Base-by-base conservation (phyloP, 495 filamentous ascomycete species). In the Hypomontagnella submonticulosa region DNA sequence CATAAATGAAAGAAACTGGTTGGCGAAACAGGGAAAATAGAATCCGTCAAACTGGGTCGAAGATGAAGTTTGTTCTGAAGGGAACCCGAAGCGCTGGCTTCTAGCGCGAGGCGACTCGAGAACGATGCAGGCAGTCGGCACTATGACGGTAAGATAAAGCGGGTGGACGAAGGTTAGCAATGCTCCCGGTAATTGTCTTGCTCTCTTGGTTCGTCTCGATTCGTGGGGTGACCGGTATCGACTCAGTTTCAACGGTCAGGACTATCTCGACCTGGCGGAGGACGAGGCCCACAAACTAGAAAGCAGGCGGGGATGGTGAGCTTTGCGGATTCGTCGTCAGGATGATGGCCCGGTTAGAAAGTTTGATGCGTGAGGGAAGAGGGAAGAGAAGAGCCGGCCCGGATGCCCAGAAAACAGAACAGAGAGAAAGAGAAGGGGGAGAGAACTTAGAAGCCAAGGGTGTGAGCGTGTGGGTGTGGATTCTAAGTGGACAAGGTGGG, bases 31-130 rank as follows among this genome's bases (percentile, higher is more conserved):
- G 37, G 34, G 50, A 44, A 44, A 55, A 40, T 52, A 54, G 42
- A 63, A 46, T 59, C 66, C 66, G 66, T 63, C 55, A 56, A 69
- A 63, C 44, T 63, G 66, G 66, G 66, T 63, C 66, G 55, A 49
- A 41, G 49, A 15, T 20, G 50, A 69, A 69, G 60, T 63, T 69
- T 69, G 59, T 60, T 67, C 47, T 33, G 41, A 37, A 49, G 46
- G 30, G 55, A 64, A 63, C 66, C 66, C 66, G 60, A 63, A 57
- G 36, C 49, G 23, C 60, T 69, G 66, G 66, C 66, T 63, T 69
- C 55, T 69, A 63, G 55, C 41, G 66, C 59, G 15, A 55, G 47
- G 34, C 64, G 41, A 46, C 20, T 63, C 41, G 53, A 58, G 36
- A 49, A 59, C 36, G 48, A 38, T 63, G 53, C 59, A 57, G 44